Evolutionary conservation across 495 filamentous ascomycete genomes (phyloP).

Genomic region (Trichocladium uniseriatum): DNA sequence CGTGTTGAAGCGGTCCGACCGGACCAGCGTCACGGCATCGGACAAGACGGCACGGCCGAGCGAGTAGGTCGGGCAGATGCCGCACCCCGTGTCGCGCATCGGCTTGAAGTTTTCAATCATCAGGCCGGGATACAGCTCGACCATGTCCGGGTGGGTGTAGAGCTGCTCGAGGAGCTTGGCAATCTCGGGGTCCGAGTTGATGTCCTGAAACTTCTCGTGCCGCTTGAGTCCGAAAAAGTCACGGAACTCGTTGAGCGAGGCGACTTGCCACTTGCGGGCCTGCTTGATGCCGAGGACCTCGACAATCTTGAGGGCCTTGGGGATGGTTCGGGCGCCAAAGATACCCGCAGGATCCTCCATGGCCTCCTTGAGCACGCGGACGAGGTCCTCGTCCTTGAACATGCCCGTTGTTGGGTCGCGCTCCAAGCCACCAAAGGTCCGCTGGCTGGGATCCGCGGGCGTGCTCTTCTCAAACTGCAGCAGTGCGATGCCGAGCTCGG

Average conservation of each 20-base stretch:
- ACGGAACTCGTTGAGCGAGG: constrained; percentile 74
- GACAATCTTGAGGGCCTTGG: constrained; percentile 55
- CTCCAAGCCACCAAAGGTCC: constrained; percentile 52
- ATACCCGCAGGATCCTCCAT: constrained; percentile 49
- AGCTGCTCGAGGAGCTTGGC: constrained; percentile 58
- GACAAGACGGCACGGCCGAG: constrained; percentile 66
- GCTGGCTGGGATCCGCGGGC: constrained; percentile 46
- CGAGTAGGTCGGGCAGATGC: constrained; percentile 61
- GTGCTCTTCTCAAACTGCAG: constrained; percentile 42
- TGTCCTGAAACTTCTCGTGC: constrained; percentile 64
- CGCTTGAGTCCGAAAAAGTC: constrained; percentile 60
- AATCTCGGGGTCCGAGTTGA: constrained; percentile 64
- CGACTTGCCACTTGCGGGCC: constrained; percentile 65
- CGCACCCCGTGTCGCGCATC: constrained; percentile 54
- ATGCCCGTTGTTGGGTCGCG: constrained; percentile 37
- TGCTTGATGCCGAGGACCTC: constrained; percentile 76
- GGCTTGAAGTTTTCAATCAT: constrained; percentile 64
- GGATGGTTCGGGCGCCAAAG: constrained; percentile 60
- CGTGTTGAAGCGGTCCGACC: constrained; percentile 76
- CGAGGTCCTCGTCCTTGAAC: constrained; percentile 54
- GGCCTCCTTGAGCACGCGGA: constrained; percentile 49
- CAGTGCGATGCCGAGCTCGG: constrained; percentile 46
- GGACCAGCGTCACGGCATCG: constrained; percentile 68
- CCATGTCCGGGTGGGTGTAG: constrained; percentile 63
- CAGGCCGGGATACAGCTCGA: constrained; percentile 45